These are phyloP conservation scores for Lactifluus hygrophoroides DNA, from an alignment of 768 basidiomycete species.

Conservation along the genomic window DNA sequence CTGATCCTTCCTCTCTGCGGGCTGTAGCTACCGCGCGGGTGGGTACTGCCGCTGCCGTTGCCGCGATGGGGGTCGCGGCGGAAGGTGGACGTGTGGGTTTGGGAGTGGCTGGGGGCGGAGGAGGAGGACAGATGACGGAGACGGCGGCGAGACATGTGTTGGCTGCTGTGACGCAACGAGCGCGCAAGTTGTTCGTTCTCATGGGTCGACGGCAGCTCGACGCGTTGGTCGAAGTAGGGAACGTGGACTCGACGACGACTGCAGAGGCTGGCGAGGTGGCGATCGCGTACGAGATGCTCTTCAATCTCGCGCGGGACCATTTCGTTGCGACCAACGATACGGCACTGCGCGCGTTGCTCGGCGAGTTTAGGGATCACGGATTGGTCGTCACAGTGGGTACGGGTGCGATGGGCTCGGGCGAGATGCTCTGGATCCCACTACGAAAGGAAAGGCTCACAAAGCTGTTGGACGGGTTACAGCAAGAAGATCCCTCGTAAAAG, in stretches of 20 bases:
- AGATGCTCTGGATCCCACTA: conserved; percentile 83
- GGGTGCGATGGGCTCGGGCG: conserved; percentile 29
- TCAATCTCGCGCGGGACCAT: conserved; percentile 64
- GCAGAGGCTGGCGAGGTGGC: conserved; percentile 48
- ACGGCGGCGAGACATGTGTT: conserved; percentile 74
- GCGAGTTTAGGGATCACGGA: conserved; percentile 88
- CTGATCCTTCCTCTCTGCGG: conserved; percentile 54
- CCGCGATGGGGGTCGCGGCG: conserved; percentile 30
- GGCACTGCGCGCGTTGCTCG: conserved; percentile 69
- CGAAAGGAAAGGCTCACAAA: conserved; percentile 61
- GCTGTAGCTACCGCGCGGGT: conserved; percentile 27
- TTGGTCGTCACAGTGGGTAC: conserved; percentile 49
- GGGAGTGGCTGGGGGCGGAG: conserved; percentile 27
- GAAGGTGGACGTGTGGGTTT: too few species aligned
- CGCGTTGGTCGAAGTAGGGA: conserved; percentile 35
- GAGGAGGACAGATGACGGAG: conserved; percentile 48
- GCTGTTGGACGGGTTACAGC: conserved; percentile 26
- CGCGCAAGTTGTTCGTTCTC: conserved; percentile 70
- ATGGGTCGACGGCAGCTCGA: conserved; percentile 64
- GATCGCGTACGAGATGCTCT: conserved; percentile 58
- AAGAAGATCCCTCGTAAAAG: neutral
- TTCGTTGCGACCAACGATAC: conserved; percentile 89
- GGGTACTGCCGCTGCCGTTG: conserved; percentile 21
- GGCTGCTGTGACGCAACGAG: conserved; percentile 79
- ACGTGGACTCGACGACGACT: conserved; percentile 9